Percentiles rank a stretch among this genome's conserved stretches.
Evolutionary conservation across 768 basidiomycete species (phyloP).

Genomic region (Hypholoma fasciculare): DNA sequence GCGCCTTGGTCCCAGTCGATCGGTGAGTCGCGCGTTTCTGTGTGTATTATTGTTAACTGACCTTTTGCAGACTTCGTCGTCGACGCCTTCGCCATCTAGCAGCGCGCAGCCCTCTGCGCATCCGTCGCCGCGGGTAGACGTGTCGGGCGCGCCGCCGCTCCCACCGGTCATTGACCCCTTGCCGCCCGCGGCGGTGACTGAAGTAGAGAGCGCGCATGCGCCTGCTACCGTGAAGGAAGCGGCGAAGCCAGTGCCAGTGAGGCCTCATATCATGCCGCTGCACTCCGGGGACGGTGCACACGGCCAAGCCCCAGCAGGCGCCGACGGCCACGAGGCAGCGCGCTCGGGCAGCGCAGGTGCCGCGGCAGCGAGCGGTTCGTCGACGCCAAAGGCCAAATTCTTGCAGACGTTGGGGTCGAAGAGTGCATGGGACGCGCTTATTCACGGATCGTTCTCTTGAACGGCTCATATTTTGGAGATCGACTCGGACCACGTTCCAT

Average conservation of each 20-base stretch:
- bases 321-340: background rate
- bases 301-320: background rate
- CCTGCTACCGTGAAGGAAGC: background rate
- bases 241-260: slow-evolving; percentile 1
- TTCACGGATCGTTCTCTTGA: slow-evolving; percentile 68
- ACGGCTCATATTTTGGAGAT: background rate
- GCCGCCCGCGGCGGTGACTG: slow-evolving; percentile 16
- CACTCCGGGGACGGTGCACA: slow-evolving; percentile 5
- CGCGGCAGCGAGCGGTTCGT: slow-evolving; percentile 8
- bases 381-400: slow-evolving; percentile 46
- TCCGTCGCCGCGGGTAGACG: slow-evolving; percentile 16
- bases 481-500: background rate
- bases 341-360: background rate
- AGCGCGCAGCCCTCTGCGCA: slow-evolving; percentile 11
- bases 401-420: slow-evolving; percentile 59
- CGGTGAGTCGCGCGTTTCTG: slow-evolving; percentile 24
- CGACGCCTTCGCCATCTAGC: slow-evolving; percentile 12
- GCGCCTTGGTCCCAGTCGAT: slow-evolving; percentile 27
- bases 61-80: slow-evolving; percentile 3
- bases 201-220: background rate
- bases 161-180: slow-evolving; percentile 23
- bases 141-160: slow-evolving; percentile 8
- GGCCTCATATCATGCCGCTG: slow-evolving; percentile 8
- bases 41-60: background rate
- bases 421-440: slow-evolving; percentile 67